Evolutionary conservation across 768 basidiomycete species (phyloP).

Genomic region (Boletus barrowsii): DNA sequence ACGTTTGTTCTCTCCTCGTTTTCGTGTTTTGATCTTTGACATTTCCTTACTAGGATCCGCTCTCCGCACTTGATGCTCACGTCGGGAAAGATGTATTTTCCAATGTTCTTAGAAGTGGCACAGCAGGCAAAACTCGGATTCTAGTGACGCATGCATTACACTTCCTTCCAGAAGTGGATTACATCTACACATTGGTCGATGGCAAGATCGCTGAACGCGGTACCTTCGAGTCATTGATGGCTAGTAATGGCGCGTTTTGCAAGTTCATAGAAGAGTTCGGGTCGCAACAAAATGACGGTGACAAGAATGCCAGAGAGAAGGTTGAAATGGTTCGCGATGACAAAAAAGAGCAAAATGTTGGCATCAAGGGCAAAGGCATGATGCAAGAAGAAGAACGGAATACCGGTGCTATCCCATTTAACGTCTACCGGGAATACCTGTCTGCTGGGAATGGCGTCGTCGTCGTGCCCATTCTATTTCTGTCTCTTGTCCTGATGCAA

Average conservation of each 20-base stretch:
- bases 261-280: constrained; percentile 78
- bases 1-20: constrained; percentile 34
- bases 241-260: constrained; percentile 62
- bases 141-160: constrained; percentile 92
- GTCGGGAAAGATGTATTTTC: constrained; percentile 87
- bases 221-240: constrained; percentile 70
- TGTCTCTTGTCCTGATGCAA: constrained; percentile 65
- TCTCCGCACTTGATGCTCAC: constrained; percentile 91
- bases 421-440: constrained; percentile 51
- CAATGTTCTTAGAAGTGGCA: constrained; percentile 68
- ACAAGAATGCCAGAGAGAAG: constrained; percentile 39
- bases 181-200: constrained; percentile 75
- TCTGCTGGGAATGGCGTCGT: constrained; percentile 64
- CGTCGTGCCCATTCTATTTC: constrained; percentile 62
- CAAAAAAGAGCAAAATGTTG: constrained; percentile 34
- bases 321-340: constrained; percentile 29
- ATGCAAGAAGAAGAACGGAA: constrained; percentile 88
- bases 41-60: constrained; percentile 53
- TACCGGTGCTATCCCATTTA: constrained; percentile 49
- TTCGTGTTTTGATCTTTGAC: background rate
- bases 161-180: constrained; percentile 84
- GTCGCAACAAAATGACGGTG: constrained; percentile 47
- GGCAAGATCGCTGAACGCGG: constrained; percentile 80
- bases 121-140: constrained; percentile 71
- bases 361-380: constrained; percentile 46